Base-by-base conservation (phyloP, 2,329 filamentous ascomycete genomes). In the Fusarium nanum region DNA sequence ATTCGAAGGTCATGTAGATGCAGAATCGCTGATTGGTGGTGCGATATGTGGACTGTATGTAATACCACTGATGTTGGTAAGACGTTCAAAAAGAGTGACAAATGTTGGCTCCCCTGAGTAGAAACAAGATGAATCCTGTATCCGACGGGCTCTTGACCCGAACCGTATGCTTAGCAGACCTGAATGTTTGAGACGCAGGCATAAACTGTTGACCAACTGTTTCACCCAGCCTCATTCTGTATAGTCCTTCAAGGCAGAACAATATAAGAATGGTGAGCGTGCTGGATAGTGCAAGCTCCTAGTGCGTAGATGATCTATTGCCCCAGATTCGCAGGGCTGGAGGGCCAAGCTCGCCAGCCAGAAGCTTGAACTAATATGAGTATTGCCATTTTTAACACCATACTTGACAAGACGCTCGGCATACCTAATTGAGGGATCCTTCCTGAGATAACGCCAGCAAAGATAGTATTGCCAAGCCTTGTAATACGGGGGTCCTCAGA, bases 1-100 rank as follows among this genome's bases (percentile, higher is more conserved):
- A 37, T 37, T 57, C 34, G 40, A 28, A 52, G 45, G 56, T 25
- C 42, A 22, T 65, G 30, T 14, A 45, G 59, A 45, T 47, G 55
- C 46, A 58, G 44, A 53, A 60, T 68, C 59, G 59, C 27, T 47
- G 41, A 56, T 42, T 42, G 58, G 56, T 61, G 27, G 55, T 58
- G 53, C 40, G 58, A 61, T 61, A 30, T 34, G 37, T 56, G 37
- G 41, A 22, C 18, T 56, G 44, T 23, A 32, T 56, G 42, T 23
- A 32, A 47, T 37, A 27, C 45, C 44, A 25, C 18, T 42, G 20
- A 23, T 54, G 37, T 45, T 55, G 50, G 53, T 53, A 37, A 22
- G 42, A n/a, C 22, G 20, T 34, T 12, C 5, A 18, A 20, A 55
- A 63, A 14, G 41, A 22, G 22, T 30, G 34, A n/a, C n/a, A 34